Evolutionary conservation across 345 rosid species (phyloP).

Genomic region (Combretum micranthum): DNA sequence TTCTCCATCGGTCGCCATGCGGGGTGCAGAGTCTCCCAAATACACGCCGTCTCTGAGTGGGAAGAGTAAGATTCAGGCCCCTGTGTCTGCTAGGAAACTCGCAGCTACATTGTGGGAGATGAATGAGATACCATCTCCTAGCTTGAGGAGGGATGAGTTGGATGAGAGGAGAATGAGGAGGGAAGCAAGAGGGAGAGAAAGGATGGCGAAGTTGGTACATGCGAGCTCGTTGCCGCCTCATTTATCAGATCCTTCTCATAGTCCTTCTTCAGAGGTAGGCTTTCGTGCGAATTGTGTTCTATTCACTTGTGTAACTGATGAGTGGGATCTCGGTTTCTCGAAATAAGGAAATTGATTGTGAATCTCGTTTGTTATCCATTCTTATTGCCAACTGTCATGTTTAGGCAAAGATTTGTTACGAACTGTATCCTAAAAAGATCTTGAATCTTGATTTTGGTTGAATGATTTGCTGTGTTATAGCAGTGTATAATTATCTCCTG

Average conservation of each 20-base stretch:
- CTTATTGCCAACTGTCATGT: too few relatives aligned
- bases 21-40: conserved; percentile 51
- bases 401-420: too few relatives aligned
- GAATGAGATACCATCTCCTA: conserved; percentile 90
- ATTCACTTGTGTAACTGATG: not conserved
- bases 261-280: conserved; percentile 89
- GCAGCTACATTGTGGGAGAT: conserved; percentile 98
- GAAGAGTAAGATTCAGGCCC: conserved; percentile 37
- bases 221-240: conserved; percentile 89
- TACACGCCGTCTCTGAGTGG: conserved; percentile 33
- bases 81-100: conserved; percentile 89
- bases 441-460: too few relatives aligned
- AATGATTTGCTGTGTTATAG: too few relatives aligned
- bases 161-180: conserved; percentile 40
- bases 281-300: not conserved
- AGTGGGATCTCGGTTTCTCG: too few relatives aligned
- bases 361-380: too few relatives aligned
- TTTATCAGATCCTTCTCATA: conserved; percentile 93
- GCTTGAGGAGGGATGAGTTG: conserved; percentile 33
- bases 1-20: conserved; percentile 48
- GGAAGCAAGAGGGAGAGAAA: conserved; percentile 44
- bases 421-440: too few relatives aligned
- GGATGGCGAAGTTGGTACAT: conserved; percentile 45
- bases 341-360: too few relatives aligned
- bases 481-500: too few relatives aligned